These are phyloP conservation scores for Boletales sp. DNA, from an alignment of 768 basidiomycete genomes.

Conservation along the genomic window DNA sequence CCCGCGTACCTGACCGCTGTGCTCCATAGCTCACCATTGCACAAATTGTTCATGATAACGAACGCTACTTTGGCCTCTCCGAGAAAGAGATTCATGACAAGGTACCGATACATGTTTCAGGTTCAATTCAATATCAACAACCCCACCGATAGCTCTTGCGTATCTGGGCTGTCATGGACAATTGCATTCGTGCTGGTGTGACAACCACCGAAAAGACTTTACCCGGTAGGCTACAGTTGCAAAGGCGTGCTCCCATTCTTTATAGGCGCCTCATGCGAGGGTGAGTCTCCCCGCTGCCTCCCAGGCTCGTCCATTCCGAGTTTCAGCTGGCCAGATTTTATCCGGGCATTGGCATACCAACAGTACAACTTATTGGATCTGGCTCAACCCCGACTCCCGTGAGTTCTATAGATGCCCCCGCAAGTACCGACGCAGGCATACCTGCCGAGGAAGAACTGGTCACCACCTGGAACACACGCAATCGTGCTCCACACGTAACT, in stretches of 20 bases:
- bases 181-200: constrained; percentile 84
- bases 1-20: constrained; percentile 7
- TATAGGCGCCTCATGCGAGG: constrained; percentile 91
- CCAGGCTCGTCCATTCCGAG: constrained; percentile 4
- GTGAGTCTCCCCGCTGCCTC: constrained; percentile 33
- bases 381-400: constrained; percentile 13
- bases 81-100: constrained; percentile 74
- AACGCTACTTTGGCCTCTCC: constrained; percentile 73
- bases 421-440: not conserved
- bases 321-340: constrained; percentile 44
- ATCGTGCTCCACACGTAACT: constrained; percentile 45
- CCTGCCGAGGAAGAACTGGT: constrained; percentile 1
- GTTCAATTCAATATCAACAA: not conserved
- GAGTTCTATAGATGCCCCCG: constrained; percentile 26
- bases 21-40: constrained; percentile 78
- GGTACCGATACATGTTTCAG: constrained; percentile 32
- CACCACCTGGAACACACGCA: not conserved
- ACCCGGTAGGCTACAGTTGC: constrained; percentile 78
- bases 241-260: constrained; percentile 82
- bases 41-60: constrained; percentile 92
- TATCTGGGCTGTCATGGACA: constrained; percentile 92
- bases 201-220: constrained; percentile 74
- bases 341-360: constrained; percentile 40
- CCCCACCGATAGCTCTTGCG: constrained; percentile 47
- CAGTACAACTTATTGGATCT: constrained; percentile 35